A percentile compares a stretch with the other conserved stretches of the same genome.
Conservation (phyloP, 2,329 filamentous ascomycete genomes). For the Claviceps sp. region DNA sequence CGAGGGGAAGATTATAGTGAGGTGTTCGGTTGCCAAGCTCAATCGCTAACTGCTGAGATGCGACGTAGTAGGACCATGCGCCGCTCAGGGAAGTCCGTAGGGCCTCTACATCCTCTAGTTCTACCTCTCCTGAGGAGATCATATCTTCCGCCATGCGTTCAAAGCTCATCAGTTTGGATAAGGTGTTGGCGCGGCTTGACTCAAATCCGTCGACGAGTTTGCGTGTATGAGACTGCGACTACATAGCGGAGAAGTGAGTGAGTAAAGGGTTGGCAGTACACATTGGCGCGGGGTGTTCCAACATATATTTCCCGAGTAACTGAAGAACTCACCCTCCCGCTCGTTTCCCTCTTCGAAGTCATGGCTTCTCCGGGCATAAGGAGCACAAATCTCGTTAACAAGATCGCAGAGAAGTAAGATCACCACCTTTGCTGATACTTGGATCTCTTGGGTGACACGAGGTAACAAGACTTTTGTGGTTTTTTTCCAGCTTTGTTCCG, state of each 20-base stretch:
- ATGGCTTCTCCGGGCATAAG: background rate
- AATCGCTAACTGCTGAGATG: constrained; percentile 52
- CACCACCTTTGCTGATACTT: too few relatives aligned
- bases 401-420: too few relatives aligned
- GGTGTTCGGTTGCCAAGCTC: constrained; percentile 56
- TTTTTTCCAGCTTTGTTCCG: too few relatives aligned
- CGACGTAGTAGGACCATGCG: constrained; percentile 61
- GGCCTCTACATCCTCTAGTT: constrained; percentile 25
- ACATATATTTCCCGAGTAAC: too few relatives aligned
- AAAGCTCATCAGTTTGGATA: constrained; percentile 58
- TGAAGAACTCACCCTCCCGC: background rate
- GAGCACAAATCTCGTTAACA: background rate
- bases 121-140: constrained; percentile 38
- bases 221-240: constrained; percentile 22
- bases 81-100: constrained; percentile 52
- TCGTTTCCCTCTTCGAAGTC: background rate
- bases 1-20: constrained; percentile 53
- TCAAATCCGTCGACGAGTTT: constrained; percentile 50
- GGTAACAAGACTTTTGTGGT: too few relatives aligned
- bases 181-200: constrained; percentile 58
- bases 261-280: too few relatives aligned
- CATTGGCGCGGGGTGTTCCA: too few relatives aligned
- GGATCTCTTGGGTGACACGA: too few relatives aligned
- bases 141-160: constrained; percentile 50
- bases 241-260: too few relatives aligned